Percentiles rank a stretch among this genome's conserved stretches.
These are phyloP conservation scores for Penicillium digitatum DNA, from an alignment of 2,329 filamentous ascomycete species.

Conservation along the genomic window DNA sequence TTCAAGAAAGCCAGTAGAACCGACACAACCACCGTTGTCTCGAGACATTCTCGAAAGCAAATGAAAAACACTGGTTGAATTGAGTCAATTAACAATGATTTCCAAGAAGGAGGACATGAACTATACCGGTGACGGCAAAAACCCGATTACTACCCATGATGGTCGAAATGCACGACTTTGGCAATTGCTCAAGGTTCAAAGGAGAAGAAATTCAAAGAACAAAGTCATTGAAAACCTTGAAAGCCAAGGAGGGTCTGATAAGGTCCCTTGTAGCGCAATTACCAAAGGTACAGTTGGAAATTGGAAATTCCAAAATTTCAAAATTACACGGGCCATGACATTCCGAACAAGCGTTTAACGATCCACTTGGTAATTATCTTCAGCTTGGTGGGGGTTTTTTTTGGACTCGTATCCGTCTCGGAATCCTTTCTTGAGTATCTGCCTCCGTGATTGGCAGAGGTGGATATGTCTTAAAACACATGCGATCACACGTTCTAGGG, in stretches of 20 bases:
- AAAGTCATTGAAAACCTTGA: background rate
- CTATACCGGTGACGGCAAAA: conserved; percentile 21
- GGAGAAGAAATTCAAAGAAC: background rate
- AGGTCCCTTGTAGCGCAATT: background rate
- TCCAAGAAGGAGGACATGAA: background rate
- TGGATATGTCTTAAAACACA: background rate
- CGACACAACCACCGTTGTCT: conserved; percentile 80
- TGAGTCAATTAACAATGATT: background rate
- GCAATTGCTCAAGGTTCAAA: background rate
- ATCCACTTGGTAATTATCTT: background rate
- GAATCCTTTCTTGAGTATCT: background rate
- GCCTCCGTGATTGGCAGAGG: background rate
- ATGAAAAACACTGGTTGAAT: conserved; percentile 25
- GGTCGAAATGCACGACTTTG: background rate
- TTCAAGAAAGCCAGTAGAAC: conserved; percentile 83
- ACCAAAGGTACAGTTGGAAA: background rate
- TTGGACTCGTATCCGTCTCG: background rate
- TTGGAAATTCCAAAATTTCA: background rate
- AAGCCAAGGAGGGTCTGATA: background rate
- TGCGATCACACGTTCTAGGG: background rate
- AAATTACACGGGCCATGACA: background rate
- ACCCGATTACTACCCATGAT: conserved; percentile 21
- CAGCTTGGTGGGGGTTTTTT: background rate
- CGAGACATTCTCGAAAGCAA: conserved; percentile 72
- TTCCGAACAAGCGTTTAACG: background rate